phyloP scores from a whole-genome alignment of 2,329 filamentous ascomycete species.

The Microsporum ferrugineum region DNA sequence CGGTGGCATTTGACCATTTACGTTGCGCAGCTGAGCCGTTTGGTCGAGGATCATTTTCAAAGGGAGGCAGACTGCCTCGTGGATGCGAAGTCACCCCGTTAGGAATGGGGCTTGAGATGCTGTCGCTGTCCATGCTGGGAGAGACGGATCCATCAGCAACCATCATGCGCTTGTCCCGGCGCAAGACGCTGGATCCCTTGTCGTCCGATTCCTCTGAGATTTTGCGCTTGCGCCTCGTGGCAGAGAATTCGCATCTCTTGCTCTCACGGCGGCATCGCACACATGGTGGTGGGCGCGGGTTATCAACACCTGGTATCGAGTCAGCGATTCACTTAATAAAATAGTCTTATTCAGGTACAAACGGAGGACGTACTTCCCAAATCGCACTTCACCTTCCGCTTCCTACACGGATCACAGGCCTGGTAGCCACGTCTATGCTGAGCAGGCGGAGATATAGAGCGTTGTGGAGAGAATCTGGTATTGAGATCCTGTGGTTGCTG shows the following conservation, averaged over 20 bases:
- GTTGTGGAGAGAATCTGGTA: constrained; percentile 20
- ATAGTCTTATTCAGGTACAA: background rate
- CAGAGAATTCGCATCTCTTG: constrained; percentile 95
- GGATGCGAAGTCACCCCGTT: constrained; percentile 12
- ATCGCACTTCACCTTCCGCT: constrained; percentile 41
- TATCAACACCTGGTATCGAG: constrained; percentile 54
- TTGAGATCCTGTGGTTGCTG: constrained; percentile 15
- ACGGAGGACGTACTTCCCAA: constrained; percentile 31
- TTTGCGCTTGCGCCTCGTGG: constrained; percentile 86
- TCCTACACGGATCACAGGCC: constrained; percentile 39
- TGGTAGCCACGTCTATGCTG: constrained; percentile 39
- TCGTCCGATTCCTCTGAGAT: constrained; percentile 41
- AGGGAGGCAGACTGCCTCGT: constrained; percentile 6
- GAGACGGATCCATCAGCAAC: constrained; percentile 30
- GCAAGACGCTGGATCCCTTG: constrained; percentile 33
- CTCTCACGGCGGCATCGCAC: constrained; percentile 86
- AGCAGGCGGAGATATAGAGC: constrained; percentile 25
- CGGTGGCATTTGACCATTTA: constrained; percentile 10
- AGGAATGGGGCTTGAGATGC: constrained; percentile 6
- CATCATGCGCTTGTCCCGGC: constrained; percentile 43
- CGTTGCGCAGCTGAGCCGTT: constrained; percentile 5
- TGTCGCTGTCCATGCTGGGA: constrained; percentile 11
- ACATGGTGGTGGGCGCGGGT: constrained; percentile 86
- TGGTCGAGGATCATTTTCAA: constrained; percentile 9
- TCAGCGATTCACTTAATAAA: background rate